Base-by-base conservation (phyloP, 2,329 filamentous ascomycete species). In the Exophiala oligosperma region DNA sequence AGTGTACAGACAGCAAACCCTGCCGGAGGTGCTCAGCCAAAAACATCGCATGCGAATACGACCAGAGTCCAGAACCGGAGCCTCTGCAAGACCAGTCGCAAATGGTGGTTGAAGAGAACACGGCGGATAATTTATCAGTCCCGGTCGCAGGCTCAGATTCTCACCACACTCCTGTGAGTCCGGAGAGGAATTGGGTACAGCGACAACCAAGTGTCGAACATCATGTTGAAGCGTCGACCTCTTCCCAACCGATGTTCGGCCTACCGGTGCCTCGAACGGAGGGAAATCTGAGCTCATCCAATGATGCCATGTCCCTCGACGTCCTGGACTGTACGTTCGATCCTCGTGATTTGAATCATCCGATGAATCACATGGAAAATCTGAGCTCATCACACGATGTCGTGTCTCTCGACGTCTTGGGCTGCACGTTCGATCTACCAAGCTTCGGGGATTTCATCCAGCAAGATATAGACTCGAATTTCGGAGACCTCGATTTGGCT, bases 1-100 rank as follows among this genome's bases (percentile, higher is more conserved):
- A 80, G 64, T 83, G 80, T 60, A 79, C 82, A 59, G 80, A 83
- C 61, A 73, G 77, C 47, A 82, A 82, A 68, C 80, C 80, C 6
- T 83, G 80, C 65, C 77, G 73, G 60, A 72, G 80, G 47, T 83
- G 80, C 67, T 74, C 70, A 41, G 79, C 79, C 64, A 80, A 79
- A 62, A 74, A 74, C 62, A 74, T 81, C 21, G 63, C 68, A 4
- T 83, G 80, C 56, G 71, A 72, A 28, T 72, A 68, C 64, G 54
- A 57, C 67, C 7, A 52, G 69, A 6, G 40, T 53, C 32, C 11
- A 23, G 14, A 12, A 5, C 17, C n/a, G 7, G 14, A 12, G 14
- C 17, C n/a, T 4, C 26, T 7, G 28, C 38, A 53, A 23, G 38
- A 44, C 17, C 23, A 44, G 40, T 21, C 23, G 24, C 26, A 28